Evolutionary conservation across 2,329 filamentous ascomycete species (phyloP), one percentile per base, ranked within the genome.

Genomic region (Trichoderma sp.): DNA sequence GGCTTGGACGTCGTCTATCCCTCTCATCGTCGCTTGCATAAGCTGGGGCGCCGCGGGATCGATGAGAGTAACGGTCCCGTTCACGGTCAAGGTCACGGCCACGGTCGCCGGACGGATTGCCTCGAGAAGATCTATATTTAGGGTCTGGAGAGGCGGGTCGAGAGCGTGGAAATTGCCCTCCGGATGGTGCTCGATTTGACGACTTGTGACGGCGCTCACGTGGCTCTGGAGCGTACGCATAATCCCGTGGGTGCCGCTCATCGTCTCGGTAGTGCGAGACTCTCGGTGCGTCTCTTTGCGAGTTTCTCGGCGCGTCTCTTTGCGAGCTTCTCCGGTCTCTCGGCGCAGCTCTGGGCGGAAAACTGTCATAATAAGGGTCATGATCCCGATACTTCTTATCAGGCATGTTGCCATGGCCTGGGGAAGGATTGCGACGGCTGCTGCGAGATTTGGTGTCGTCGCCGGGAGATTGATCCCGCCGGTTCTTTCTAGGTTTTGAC

Each of bases 181-280:
- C 59, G 14, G 61, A 67, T 28, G 68, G 68, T 28, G 67, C 68
- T 46, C 61, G 61, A 24, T 55, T 61, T 7, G 68, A 69, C 32
- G 68, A 67, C 60, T 30, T 66, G 52, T 63, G 58, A 54, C 51
- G 58, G 18, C 68, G 58, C 56, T 70, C 68, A 58, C 65, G 68
- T 59, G 46, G 56, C 13, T 68, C 64, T 14, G 34, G 8, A 24
- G 52, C 63, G 18, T 32, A 52, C 58, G 63, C 54, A 18, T 32
- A 52, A 58, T 68, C 54, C 24, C 49, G 68, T 51, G 68, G 30
- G 37, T 37, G 54, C 56, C 52, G 54, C 63, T 67, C 63, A 54
- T 32, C 28, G 49, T 61, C 55, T 21, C 68, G 68, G 24, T 21
- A 14, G 59, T 52, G 52, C 37, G 59, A 54, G 24, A 59, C 52